phyloP scores from a whole-genome alignment of 768 basidiomycete species.

The Amanita inopinata region DNA sequence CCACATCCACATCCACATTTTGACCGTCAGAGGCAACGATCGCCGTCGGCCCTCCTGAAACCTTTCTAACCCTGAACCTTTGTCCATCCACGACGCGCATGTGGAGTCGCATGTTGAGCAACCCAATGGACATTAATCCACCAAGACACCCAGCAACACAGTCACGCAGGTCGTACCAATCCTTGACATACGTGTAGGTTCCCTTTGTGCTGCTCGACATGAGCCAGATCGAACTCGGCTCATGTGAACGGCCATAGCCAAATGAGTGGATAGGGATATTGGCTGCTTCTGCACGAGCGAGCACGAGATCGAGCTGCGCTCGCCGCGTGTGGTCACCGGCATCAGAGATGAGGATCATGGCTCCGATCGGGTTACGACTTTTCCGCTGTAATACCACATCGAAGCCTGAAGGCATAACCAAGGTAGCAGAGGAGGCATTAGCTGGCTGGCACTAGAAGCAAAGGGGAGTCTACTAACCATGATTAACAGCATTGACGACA shows the following conservation, averaged over 20 bases:
- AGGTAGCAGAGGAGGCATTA: slow-evolving; percentile 3
- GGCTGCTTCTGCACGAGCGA: slow-evolving; percentile 93
- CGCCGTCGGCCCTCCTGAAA: slow-evolving; percentile 80
- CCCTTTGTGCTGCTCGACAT: slow-evolving; percentile 98
- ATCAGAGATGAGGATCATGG: slow-evolving; percentile 90
- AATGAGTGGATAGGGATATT: slow-evolving; percentile 96
- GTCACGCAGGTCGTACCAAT: slow-evolving; percentile 92
- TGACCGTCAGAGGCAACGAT: slow-evolving; percentile 88
- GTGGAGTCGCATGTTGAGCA: slow-evolving; percentile 91
- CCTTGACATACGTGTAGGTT: slow-evolving; percentile 96
- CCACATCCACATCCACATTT: slow-evolving; percentile 91
- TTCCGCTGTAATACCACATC: slow-evolving; percentile 95
- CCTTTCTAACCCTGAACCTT: slow-evolving; percentile 90
- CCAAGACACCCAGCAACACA: slow-evolving; percentile 92
- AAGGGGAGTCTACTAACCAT: slow-evolving; percentile 39
- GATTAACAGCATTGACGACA: slow-evolving; percentile 97
- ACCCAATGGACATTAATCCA: slow-evolving; percentile 92
- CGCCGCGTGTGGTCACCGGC: slow-evolving; percentile 86
- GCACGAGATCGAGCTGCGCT: slow-evolving; percentile 96
- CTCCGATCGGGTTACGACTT: slow-evolving; percentile 79
- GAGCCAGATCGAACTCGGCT: slow-evolving; percentile 96
- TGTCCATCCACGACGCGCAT: slow-evolving; percentile 86
- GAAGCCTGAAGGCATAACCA: slow-evolving; percentile 43
- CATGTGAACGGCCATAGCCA: slow-evolving; percentile 94
- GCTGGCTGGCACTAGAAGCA: neutral